Evolutionary conservation across 345 rosid species (phyloP).

Genomic region (Ricinus communis): DNA sequence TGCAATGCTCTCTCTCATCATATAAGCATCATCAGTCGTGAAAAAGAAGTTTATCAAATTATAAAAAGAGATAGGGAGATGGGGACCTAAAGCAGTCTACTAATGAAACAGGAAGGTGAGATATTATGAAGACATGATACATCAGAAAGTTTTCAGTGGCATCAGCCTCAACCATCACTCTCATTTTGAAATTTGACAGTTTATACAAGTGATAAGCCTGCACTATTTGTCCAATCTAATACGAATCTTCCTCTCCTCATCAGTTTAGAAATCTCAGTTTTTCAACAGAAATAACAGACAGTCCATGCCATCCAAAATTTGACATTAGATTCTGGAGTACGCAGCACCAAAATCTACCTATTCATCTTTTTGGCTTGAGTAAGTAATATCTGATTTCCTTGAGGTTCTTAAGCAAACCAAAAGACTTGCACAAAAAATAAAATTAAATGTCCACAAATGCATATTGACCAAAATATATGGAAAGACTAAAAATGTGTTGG

Average conservation of each 20-base stretch:
- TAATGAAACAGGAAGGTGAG: no score
- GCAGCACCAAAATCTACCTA: background rate
- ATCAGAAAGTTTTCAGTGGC: no score
- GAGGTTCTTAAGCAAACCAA: background rate
- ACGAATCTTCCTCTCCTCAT: background rate
- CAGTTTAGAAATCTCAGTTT: background rate
- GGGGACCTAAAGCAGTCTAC: no score
- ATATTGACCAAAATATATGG: background rate
- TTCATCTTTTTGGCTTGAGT: no score
- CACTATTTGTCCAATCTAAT: background rate
- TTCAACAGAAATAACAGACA: background rate
- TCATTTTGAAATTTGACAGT: background rate
- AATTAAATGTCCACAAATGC: no score
- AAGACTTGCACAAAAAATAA: background rate
- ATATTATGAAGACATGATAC: no score
- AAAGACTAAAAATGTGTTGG: background rate
- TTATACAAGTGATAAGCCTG: background rate
- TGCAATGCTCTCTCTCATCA: background rate
- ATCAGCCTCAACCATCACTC: no score
- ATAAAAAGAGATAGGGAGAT: no score
- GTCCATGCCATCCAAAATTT: background rate
- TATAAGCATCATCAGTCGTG: background rate
- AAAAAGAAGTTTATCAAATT: no score
- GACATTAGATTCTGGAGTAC: no score
- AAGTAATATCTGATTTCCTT: background rate